Base-by-base conservation (phyloP, 2,329 filamentous ascomycete species). In the Shiraia bambusicola region DNA sequence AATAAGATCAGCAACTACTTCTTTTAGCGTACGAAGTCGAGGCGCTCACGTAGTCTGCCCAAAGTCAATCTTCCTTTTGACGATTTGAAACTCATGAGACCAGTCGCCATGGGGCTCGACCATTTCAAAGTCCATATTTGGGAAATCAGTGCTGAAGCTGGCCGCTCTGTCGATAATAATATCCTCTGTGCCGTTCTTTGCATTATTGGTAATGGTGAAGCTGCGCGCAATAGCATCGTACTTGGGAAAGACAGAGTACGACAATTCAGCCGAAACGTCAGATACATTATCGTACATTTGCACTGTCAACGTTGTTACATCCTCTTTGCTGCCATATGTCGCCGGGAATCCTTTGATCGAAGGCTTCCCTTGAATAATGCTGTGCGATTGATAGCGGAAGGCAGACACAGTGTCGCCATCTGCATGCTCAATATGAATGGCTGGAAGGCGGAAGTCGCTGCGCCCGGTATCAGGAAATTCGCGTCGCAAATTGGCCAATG, bases 381-480 rank as follows among this genome's bases (percentile, higher is more conserved):
- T 64, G 48, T 84, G 75, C 0, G 78, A 81, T 40, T 76, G 70
- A 54, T 84, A 85, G 28, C 70, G 70, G 42, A 85, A 76, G 6
- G 77, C 75, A 6, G 76, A 78, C 11, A 86, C 74, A 0, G 80
- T 82, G 45, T 80, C 74, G 22, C 81, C 82, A 12, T 73, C 73
- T 2, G 76, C 67, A 52, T 86, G 81, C 38, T 73, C 72, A 51
- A 86, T 80, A 27, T 79, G 76, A 10, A 85, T 72, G 0, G 82
- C 82, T 0, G 82, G 82, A 2, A 76, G 67, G 3, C 83, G 75
- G 49, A 83, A 81, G 55, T 86, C 82, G 12, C 81, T 81, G 6
- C 81, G 75, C 1, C 82, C 82, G 4, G 81, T 68, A 45, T 86
- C 82, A 2, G 82, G 82, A 39, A 83, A 84, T 56, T 85, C 82